A percentile compares a stretch with the other conserved stretches of the same genome.
These are phyloP conservation scores for Aureobasidium uvarum DNA, from an alignment of 2,329 filamentous ascomycete species.

Conservation along the genomic window DNA sequence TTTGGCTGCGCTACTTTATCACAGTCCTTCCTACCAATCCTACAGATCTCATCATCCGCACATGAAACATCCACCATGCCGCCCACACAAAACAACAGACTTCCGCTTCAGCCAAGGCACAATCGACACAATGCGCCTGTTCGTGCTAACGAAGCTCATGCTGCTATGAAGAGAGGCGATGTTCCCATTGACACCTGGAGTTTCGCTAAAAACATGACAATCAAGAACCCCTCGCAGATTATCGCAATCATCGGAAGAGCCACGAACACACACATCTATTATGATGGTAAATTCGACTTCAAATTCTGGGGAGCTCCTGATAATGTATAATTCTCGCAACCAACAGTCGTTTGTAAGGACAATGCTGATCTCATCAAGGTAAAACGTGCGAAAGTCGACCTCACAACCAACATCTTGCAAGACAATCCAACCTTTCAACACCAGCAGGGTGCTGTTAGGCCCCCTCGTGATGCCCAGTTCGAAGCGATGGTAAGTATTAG, in stretches of 20 bases:
- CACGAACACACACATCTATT: neutral
- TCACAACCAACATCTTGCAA: constrained; percentile 7
- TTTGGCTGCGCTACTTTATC: neutral
- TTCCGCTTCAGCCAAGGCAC: neutral
- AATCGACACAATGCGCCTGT: neutral
- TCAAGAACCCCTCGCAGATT: neutral
- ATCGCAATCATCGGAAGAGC: neutral
- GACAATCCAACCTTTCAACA: constrained; percentile 12
- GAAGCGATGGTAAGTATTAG: neutral
- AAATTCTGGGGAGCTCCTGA: constrained; percentile 8
- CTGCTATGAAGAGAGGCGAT: neutral
- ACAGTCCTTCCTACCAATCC: neutral
- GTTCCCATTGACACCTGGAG: neutral
- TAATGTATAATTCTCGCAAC: neutral
- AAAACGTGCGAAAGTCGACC: neutral
- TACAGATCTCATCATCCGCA: neutral
- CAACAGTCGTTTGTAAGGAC: neutral
- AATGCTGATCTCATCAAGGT: constrained; percentile 6
- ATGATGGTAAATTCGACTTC: constrained; percentile 14
- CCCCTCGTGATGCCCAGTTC: neutral
- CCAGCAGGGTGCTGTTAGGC: neutral
- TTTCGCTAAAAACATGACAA: neutral
- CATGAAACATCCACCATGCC: neutral
- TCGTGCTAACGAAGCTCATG: neutral
- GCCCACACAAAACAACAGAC: neutral